phyloP scores from a whole-genome alignment of 2,329 filamentous ascomycete species.

The Beauveria australis region DNA sequence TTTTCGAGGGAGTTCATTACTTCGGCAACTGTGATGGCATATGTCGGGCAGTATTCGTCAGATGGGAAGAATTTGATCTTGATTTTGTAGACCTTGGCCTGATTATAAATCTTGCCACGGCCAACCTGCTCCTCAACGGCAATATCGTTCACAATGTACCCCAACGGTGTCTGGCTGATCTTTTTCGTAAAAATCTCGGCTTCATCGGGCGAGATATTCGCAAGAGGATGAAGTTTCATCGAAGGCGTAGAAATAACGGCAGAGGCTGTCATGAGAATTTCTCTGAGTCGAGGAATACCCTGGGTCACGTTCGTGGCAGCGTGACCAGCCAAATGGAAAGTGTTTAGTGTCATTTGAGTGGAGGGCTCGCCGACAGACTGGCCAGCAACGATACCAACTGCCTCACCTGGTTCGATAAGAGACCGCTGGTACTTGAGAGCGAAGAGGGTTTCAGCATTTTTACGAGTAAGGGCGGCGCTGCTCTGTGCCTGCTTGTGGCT shows the following conservation, averaged over 20 bases:
- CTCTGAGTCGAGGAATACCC: constrained; percentile 91
- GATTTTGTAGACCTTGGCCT: constrained; percentile 81
- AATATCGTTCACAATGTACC: constrained; percentile 75
- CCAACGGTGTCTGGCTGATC: constrained; percentile 77
- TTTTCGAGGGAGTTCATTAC: constrained; percentile 73
- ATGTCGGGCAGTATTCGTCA: constrained; percentile 75
- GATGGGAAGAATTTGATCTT: constrained; percentile 76
- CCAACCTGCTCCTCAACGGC: constrained; percentile 74
- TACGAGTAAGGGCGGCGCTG: constrained; percentile 43
- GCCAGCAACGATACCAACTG: constrained; percentile 91
- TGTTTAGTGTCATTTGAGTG: constrained; percentile 98
- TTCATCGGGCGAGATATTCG: constrained; percentile 60
- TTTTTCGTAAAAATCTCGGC: constrained; percentile 80
- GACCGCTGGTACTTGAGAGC: constrained; percentile 90
- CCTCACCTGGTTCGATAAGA: constrained; percentile 88
- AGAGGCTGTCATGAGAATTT: constrained; percentile 97
- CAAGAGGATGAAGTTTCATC: constrained; percentile 75
- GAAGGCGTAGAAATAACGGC: constrained; percentile 80
- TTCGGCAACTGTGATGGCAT: constrained; percentile 72
- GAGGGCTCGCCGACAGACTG: constrained; percentile 96
- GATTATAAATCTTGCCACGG: constrained; percentile 55
- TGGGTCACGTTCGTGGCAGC: constrained; percentile 97
- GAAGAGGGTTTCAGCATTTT: constrained; percentile 75
- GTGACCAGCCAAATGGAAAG: constrained; percentile 98
- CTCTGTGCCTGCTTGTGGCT: constrained; percentile 21